Base-by-base conservation (phyloP, 2,329 filamentous ascomycete genomes). In the Dichotomopilus funicola region DNA sequence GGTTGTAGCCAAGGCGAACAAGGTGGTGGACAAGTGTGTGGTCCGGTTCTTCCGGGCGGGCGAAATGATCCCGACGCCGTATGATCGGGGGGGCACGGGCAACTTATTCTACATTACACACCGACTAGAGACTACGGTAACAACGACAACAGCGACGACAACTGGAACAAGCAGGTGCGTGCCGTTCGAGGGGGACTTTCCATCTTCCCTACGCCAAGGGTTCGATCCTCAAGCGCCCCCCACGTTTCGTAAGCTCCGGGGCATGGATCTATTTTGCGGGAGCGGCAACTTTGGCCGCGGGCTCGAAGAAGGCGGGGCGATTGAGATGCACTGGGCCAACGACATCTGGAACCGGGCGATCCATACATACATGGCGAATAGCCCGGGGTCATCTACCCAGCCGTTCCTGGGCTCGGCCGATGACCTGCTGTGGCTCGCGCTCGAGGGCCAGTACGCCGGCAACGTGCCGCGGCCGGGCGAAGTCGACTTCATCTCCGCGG, bases 201-300 rank as follows among this genome's bases (percentile, higher is more conserved):
- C 72, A 0, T 38, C 53, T 5, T 64, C 63, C 4, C 60, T 86
- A 2, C 74, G 71, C 0, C 78, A 87, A 67, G 83, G 83, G 0
- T 80, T 81, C 43, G 71, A 85, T 59, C 78, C 81, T 0, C 19
- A 27, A 27, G 49, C 54, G 0, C 61, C 58, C 1, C 36, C 57
- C 5, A 54, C 61, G 42, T 66, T 55, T 57, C 58, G 65, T 13
- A 75, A 74, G 56, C 72, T 88, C 7, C 73, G 72, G 5, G 86
- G 85, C 0, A 70, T 92, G 3, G 87, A 90, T 59, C 72, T 94
- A 0, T 95, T 89, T 64, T 89, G 86, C 61, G 89, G 89, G 0
- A 85, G 86, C 13, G 89, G 89, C 0, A 90, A 86, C 51, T 83
- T 94, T 51, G 89, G 88, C 5, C 78, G 87, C 35, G 89, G 88